Evolutionary conservation across 257 asterid genomes (phyloP).

Genomic region (Solanum sejunctum): DNA sequence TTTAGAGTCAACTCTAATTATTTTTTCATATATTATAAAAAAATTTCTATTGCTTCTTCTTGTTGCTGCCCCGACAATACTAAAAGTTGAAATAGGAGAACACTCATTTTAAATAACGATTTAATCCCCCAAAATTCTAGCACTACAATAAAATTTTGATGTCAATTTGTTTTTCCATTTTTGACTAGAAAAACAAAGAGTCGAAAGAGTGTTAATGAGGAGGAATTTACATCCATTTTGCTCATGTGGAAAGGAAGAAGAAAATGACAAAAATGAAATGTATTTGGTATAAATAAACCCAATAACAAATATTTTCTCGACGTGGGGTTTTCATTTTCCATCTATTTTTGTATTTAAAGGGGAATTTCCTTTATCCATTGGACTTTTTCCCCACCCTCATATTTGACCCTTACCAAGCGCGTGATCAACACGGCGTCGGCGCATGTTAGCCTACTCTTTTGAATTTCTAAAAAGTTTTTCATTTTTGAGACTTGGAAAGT

Average conservation of each 20-base stretch:
- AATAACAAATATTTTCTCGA: background rate
- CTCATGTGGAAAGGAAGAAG: background rate
- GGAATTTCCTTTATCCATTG: background rate
- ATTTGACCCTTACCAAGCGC: constrained; percentile 39
- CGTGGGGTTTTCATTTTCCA: background rate
- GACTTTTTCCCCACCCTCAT: constrained; percentile 9
- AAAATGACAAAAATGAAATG: background rate
- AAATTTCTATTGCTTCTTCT: no score
- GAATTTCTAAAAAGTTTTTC: background rate
- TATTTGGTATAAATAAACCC: background rate
- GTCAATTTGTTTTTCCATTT: background rate
- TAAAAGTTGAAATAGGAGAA: no score
- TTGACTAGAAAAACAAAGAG: background rate
- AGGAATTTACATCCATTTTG: background rate
- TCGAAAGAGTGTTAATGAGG: background rate
- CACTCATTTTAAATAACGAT: no score
- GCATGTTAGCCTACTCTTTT: constrained; percentile 1
- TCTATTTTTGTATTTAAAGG: background rate
- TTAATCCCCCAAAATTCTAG: background rate
- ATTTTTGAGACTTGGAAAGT: background rate
- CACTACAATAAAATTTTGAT: background rate
- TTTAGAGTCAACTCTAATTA: no score
- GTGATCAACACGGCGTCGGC: constrained; percentile 35
- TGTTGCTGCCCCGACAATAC: no score
- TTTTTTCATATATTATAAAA: no score